phyloP scores from a whole-genome alignment of 352 stramenopile genomes.

The Pythium insidiosum region DNA sequence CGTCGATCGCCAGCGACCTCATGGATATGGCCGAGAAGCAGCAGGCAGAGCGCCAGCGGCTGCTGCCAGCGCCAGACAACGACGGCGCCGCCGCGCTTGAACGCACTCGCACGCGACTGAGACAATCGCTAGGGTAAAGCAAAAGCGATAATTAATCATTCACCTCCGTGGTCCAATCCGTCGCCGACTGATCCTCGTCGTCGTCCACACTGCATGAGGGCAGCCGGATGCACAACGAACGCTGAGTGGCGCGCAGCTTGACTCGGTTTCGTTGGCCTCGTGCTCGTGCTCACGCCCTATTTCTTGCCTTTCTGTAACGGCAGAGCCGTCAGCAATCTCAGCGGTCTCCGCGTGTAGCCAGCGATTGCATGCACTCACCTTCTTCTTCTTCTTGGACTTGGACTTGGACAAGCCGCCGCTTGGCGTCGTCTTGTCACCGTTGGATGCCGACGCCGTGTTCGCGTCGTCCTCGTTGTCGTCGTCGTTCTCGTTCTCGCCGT shows the following conservation, averaged over 20 bases:
- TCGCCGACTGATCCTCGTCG: too few species aligned
- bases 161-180: too few species aligned
- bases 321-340: background rate
- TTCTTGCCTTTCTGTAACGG: constrained; percentile 16
- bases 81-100: constrained; percentile 7
- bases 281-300: too few species aligned
- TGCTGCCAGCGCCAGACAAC: constrained; percentile 2
- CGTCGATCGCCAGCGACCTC: constrained; percentile 49
- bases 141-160: background rate
- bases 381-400: constrained; percentile 73
- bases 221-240: too few species aligned
- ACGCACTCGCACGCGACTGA: constrained; percentile 12
- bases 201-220: too few species aligned
- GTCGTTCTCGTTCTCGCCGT: constrained; percentile 19
- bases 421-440: constrained; percentile 13
- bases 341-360: constrained; percentile 1
- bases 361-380: constrained; percentile 22
- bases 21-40: constrained; percentile 62
- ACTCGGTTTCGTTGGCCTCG: too few species aligned
- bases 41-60: constrained; percentile 23
- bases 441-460: constrained; percentile 7
- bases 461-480: constrained; percentile 21
- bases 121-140: constrained; percentile 12
- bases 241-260: too few species aligned
- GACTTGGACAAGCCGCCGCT: constrained; percentile 27